Evolutionary conservation across 176 grass and related monocot genomes (phyloP).

Genomic region (Olyra latifolia): DNA sequence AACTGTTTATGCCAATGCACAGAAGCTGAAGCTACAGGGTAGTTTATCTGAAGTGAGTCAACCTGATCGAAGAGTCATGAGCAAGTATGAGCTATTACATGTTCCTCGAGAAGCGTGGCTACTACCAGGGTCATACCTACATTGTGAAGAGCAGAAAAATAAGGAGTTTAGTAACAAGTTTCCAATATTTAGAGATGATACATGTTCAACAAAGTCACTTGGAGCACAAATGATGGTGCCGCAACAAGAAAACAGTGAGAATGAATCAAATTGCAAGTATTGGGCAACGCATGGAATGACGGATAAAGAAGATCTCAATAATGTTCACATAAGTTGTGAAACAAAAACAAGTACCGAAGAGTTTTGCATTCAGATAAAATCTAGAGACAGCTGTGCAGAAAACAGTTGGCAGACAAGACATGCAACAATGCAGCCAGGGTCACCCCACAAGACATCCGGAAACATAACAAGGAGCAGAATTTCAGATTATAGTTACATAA

Average conservation of each 20-base stretch:
- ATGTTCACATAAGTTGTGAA: slow-evolving; percentile 25
- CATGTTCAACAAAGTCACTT: slow-evolving; percentile 28
- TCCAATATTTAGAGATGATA: slow-evolving; percentile 19
- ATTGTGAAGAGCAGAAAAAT: slow-evolving; percentile 20
- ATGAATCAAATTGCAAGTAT: slow-evolving; percentile 1
- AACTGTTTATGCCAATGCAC: slow-evolving; percentile 17
- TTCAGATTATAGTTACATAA: slow-evolving; percentile 10
- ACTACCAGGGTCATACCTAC: slow-evolving; percentile 14
- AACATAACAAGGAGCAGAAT: slow-evolving; percentile 30
- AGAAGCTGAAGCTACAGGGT: slow-evolving; percentile 50
- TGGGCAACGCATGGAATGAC: neutral
- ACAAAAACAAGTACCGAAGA: slow-evolving; percentile 35
- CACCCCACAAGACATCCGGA: neutral
- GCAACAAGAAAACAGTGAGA: slow-evolving; percentile 7
- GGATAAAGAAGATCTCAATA: slow-evolving; percentile 4
- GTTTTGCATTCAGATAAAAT: slow-evolving; percentile 38
- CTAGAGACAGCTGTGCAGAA: slow-evolving; percentile 10
- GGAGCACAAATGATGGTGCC: neutral
- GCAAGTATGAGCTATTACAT: slow-evolving; percentile 35
- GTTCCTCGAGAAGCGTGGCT: slow-evolving; percentile 34
- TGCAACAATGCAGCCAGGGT: neutral
- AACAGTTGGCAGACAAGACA: slow-evolving; percentile 12
- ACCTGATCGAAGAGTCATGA: slow-evolving; percentile 26
- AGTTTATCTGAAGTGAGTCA: slow-evolving; percentile 46
- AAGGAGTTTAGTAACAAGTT: slow-evolving; percentile 16